Conservation (phyloP, 1,139 yeast genomes). For the Geotrichum histeridarum region DNA sequence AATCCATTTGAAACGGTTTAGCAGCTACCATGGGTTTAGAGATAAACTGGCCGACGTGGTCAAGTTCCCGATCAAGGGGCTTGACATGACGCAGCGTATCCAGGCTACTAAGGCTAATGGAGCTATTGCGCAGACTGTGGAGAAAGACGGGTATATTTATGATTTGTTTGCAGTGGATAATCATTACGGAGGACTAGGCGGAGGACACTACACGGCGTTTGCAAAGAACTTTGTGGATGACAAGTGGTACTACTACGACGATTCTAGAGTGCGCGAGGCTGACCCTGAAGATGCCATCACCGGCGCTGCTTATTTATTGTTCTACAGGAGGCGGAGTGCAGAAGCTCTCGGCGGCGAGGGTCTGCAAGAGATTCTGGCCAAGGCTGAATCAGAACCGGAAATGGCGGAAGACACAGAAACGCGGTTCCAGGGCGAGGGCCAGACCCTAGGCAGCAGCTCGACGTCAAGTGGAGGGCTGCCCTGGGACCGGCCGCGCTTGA, state of each 20-base stretch:
- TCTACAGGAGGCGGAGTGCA: slow-evolving; percentile 61
- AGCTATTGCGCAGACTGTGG: slow-evolving; percentile 27
- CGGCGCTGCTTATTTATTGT: slow-evolving; percentile 82
- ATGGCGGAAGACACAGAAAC: not conserved
- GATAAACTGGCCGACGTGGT: slow-evolving; percentile 85
- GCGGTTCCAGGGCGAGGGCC: slow-evolving; percentile 20
- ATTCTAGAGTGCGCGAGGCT: slow-evolving; percentile 60
- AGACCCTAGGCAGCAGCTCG: slow-evolving; percentile 17
- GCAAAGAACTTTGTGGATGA: slow-evolving; percentile 73
- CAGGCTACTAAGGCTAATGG: slow-evolving; percentile 31
- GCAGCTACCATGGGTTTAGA: slow-evolving; percentile 75
- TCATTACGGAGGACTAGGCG: slow-evolving; percentile 94
- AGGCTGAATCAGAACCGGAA: slow-evolving; percentile 11
- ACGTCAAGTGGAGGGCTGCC: slow-evolving; percentile 3
- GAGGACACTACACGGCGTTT: slow-evolving; percentile 94
- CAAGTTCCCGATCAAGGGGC: slow-evolving; percentile 79
- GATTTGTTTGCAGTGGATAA: slow-evolving; percentile 92
- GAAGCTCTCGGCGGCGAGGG: slow-evolving; percentile 34
- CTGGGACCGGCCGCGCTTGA: slow-evolving; percentile 2
- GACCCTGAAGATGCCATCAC: slow-evolving; percentile 58
- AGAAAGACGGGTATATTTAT: slow-evolving; percentile 47
- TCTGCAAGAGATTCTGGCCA: slow-evolving; percentile 34
- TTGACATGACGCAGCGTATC: slow-evolving; percentile 63
- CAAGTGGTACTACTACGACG: slow-evolving; percentile 89
- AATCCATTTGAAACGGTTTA: slow-evolving; percentile 85